phyloP scores from a whole-genome alignment of 1,284 basidiomycete species.

The Trichosporon sp. region DNA sequence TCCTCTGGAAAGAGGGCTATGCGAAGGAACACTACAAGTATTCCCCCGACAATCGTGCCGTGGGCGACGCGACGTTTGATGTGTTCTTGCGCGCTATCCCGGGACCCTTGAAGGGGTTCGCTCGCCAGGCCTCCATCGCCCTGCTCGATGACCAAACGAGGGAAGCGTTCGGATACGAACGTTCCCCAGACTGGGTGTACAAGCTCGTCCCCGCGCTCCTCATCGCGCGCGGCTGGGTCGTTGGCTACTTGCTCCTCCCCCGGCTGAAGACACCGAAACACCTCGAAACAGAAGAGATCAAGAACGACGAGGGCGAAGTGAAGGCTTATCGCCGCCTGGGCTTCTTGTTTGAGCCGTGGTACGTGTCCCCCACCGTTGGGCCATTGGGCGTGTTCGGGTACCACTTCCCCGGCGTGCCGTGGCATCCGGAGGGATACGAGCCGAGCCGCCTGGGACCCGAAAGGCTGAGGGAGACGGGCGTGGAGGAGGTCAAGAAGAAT shows the following conservation, averaged over 20 bases:
- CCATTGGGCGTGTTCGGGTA: conserved; percentile 17
- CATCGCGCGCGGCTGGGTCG: not conserved
- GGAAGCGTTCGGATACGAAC: conserved; percentile 24
- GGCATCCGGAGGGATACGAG: conserved; percentile 23
- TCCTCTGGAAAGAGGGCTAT: conserved; percentile 20
- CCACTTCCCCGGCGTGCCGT: conserved; percentile 12
- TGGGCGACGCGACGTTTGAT: conserved; percentile 23
- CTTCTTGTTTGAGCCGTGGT: conserved; percentile 29
- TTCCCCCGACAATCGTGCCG: conserved; percentile 20
- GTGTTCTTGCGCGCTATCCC: conserved; percentile 20
- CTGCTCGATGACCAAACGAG: conserved; percentile 23
- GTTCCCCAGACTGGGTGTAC: not conserved
- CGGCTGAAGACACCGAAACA: conserved; percentile 2
- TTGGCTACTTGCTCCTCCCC: conserved; percentile 8
- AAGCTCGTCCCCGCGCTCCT: conserved; percentile 14
- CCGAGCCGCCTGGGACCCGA: conserved; percentile 14
- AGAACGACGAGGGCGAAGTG: conserved; percentile 17
- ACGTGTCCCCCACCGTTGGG: not conserved
- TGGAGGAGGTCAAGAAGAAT: conserved; percentile 6
- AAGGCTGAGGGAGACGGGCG: conserved; percentile 13
- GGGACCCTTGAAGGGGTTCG: not conserved
- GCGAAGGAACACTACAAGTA: conserved; percentile 8
- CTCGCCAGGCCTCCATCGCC: not conserved
- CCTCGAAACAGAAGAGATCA: not conserved
- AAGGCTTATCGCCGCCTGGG: conserved; percentile 2